phyloP scores from a whole-genome alignment of 2,329 filamentous ascomycete species.

The Emergomyces orientalis region DNA sequence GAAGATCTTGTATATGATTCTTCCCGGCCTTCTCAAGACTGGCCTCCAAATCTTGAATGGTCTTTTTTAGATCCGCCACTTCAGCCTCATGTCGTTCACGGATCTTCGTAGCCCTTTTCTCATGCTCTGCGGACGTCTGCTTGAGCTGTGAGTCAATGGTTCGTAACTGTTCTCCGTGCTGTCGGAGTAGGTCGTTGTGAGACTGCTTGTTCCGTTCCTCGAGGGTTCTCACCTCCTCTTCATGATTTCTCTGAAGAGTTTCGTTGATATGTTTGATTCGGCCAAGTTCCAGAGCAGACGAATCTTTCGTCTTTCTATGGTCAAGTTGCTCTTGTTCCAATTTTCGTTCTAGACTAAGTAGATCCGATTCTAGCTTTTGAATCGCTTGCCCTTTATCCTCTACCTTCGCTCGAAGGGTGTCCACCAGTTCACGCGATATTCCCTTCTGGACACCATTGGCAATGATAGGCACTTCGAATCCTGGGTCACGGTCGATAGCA shows the following conservation, averaged over 20 bases:
- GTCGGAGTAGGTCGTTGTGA: conserved; percentile 34
- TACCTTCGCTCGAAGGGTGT: conserved; percentile 68
- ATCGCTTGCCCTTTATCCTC: conserved; percentile 59
- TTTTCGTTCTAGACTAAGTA: conserved; percentile 46
- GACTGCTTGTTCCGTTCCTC: conserved; percentile 41
- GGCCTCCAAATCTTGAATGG: conserved; percentile 50
- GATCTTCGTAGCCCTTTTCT: conserved; percentile 30
- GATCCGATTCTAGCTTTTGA: conserved; percentile 48
- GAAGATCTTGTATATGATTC: conserved; percentile 51
- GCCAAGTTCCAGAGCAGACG: conserved; percentile 44
- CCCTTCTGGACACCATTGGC: conserved; percentile 75
- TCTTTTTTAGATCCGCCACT: conserved; percentile 53
- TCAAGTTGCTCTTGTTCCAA: conserved; percentile 64
- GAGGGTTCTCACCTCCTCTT: conserved; percentile 52
- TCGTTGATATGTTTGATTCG: conserved; percentile 60
- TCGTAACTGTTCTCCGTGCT: conserved; percentile 39
- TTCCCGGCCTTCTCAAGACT: conserved; percentile 47
- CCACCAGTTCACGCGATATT: conserved; percentile 86
- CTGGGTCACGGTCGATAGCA: conserved; percentile 84
- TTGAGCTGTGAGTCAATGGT: conserved; percentile 42
- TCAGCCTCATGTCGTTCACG: conserved; percentile 48
- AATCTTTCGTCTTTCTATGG: conserved; percentile 57
- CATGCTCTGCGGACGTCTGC: conserved; percentile 33
- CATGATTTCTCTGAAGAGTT: conserved; percentile 59
- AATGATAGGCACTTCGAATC: conserved; percentile 71